phyloP scores from a whole-genome alignment of 306 rosid genomes.

The Quercus variabilis region DNA sequence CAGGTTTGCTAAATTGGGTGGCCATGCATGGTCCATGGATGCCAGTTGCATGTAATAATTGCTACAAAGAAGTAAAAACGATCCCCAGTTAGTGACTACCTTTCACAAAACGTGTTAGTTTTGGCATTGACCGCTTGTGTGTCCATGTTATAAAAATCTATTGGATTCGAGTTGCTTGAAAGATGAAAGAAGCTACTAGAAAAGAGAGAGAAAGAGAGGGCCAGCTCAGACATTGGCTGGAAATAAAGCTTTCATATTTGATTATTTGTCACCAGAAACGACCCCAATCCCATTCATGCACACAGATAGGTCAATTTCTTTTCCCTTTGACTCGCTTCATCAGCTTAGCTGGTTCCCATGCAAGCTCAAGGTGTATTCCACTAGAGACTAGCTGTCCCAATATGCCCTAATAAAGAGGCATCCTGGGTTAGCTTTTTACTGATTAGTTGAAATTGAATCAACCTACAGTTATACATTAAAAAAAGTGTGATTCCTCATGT shows the following conservation, averaged over 20 bases:
- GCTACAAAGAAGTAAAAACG: not conserved
- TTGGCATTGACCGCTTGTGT: not conserved
- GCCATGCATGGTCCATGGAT: not conserved
- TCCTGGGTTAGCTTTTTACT: too few species aligned
- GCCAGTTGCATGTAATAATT: not conserved
- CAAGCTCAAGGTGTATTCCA: not conserved
- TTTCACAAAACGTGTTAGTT: not conserved
- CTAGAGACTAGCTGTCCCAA: not conserved
- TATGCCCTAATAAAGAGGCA: not conserved
- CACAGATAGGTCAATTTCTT: not conserved
- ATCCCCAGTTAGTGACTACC: not conserved
- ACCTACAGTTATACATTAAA: not conserved
- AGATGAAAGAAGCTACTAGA: not conserved
- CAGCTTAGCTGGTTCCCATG: not conserved
- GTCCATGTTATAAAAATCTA: not conserved
- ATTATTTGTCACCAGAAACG: not conserved
- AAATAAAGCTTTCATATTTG: not conserved
- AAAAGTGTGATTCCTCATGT: not conserved
- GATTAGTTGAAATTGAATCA: too few species aligned
- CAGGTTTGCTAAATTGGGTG: not conserved
- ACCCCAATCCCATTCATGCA: not conserved
- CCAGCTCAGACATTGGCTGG: constrained; percentile 2
- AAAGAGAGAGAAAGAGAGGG: not conserved
- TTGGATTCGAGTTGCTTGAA: not conserved
- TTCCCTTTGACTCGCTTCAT: not conserved